Evolutionary conservation across 495 filamentous ascomycete species (phyloP), one percentile per base, ranked within the genome.

Genomic region (Physcia stellaris): DNA sequence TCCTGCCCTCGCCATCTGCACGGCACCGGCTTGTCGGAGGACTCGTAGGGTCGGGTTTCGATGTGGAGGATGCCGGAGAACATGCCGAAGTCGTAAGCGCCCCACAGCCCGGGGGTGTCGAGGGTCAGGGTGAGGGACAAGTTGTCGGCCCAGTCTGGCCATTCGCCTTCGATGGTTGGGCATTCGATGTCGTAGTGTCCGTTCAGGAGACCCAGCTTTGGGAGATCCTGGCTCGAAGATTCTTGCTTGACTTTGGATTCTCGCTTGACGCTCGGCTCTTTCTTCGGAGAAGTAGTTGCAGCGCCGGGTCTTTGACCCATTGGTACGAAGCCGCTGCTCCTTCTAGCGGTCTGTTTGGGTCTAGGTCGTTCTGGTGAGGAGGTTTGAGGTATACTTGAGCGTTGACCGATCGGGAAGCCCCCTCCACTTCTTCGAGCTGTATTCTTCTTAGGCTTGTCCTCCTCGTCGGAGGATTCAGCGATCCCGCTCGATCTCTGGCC

Each of bases 121-220:
- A 54, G 42, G 24, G 41, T 30, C 10, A 54, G 40, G 19, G 35
- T 37, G 0, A 54, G 20, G 9, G 46, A 42, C 2, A 46, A 32
- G 15, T 40, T 27, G 24, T 24, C 23, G 20, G 26, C 18, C 16
- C 29, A 23, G 13, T 19, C 22, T 4, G 7, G 6, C 28, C 42
- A 47, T 28, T 56, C 22, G 1, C 26, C 6, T 7, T 34, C 33
- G 0, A 55, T 35, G 2, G 37, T 39, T 1, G 24, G 43, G 28
- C 49, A 58, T 31, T 21, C 35, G 18, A 70, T 42, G 13, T 47
- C 38, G 52, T 70, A 70, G 12, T 55, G 52, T 17, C 67, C 64
- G 46, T 64, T 67, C 4, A 70, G 49, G 11, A 66, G 53, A n/a
- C 63, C 62, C 0, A 64, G 44, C 5, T 48, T 47, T 2, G 36